A percentile compares a stretch with the other conserved stretches of the same genome.
Evolutionary conservation across 352 stramenopile genomes (phyloP).

Genomic region (Pythium plurisporium): DNA sequence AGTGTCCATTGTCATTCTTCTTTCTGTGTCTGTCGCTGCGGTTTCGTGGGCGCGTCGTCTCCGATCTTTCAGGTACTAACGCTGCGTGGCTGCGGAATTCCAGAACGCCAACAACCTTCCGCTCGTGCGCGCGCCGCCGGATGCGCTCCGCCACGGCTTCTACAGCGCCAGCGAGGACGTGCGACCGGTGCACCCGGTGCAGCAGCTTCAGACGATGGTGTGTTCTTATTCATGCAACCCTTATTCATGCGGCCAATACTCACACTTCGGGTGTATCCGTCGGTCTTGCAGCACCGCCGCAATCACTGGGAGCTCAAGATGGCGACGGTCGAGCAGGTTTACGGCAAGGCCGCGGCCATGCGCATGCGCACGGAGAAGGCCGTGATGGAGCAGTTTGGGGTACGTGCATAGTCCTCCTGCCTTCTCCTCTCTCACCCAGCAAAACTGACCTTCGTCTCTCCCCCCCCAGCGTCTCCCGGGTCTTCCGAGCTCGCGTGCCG

Average conservation of each 20-base stretch:
- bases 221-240: background rate
- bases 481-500: constrained; percentile 67
- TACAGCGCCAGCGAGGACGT: constrained; percentile 80
- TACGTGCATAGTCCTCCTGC: constrained; percentile 18
- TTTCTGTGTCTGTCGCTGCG: background rate
- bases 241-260: too few relatives aligned
- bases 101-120: constrained; percentile 71
- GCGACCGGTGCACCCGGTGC: constrained; percentile 77
- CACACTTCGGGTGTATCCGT: too few relatives aligned
- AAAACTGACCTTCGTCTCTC: too few relatives aligned
- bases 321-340: constrained; percentile 85
- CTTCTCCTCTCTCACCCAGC: too few relatives aligned
- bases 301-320: constrained; percentile 87
- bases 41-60: background rate
- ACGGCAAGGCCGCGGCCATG: constrained; percentile 86
- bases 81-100: too few relatives aligned
- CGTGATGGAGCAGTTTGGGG: constrained; percentile 81
- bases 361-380: constrained; percentile 85
- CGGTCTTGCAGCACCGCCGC: constrained; percentile 70
- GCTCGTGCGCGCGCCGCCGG: constrained; percentile 75
- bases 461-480: constrained; percentile 67
- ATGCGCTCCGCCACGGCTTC: constrained; percentile 79
- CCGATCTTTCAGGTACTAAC: too few relatives aligned
- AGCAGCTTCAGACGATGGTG: constrained; percentile 77
- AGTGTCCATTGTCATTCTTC: too few relatives aligned